A percentile compares a stretch with the other conserved stretches of the same genome.
Evolutionary conservation across 2,329 filamentous ascomycete genomes (phyloP).

Genomic region (Torrubiellomyces zombiae): DNA sequence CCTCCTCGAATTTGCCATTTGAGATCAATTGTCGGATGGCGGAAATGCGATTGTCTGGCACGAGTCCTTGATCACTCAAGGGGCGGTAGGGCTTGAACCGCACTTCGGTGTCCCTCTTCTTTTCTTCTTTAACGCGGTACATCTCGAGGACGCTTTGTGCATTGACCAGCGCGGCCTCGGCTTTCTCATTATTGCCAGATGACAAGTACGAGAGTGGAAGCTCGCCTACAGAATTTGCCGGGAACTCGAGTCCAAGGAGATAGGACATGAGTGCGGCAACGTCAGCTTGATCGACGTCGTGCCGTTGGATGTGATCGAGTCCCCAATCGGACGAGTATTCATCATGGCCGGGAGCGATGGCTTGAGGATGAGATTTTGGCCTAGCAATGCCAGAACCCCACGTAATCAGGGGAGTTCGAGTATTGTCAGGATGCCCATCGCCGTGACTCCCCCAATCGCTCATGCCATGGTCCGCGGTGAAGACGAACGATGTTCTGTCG

Average conservation of each 20-base stretch:
- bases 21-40: slow-evolving; percentile 54
- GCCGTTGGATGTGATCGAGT: slow-evolving; percentile 60
- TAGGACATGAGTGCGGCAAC: slow-evolving; percentile 93
- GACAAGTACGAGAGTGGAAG: slow-evolving; percentile 71
- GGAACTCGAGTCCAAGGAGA: slow-evolving; percentile 71
- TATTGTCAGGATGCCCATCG: slow-evolving; percentile 94
- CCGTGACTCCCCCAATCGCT: slow-evolving; percentile 99
- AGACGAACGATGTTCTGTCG: slow-evolving; percentile 81
- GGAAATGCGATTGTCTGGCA: slow-evolving; percentile 48
- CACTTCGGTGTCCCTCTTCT: slow-evolving; percentile 60
- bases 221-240: slow-evolving; percentile 90
- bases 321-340: slow-evolving; percentile 85
- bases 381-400: slow-evolving; percentile 86
- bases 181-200: slow-evolving; percentile 57
- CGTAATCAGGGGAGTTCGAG: slow-evolving; percentile 75
- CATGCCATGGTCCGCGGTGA: slow-evolving; percentile 98
- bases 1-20: slow-evolving; percentile 49
- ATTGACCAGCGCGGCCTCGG: slow-evolving; percentile 70
- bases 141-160: slow-evolving; percentile 81
- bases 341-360: slow-evolving; percentile 64
- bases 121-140: slow-evolving; percentile 83
- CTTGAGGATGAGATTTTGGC: slow-evolving; percentile 40
- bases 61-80: slow-evolving; percentile 45
- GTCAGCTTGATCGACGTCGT: slow-evolving; percentile 89
- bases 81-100: slow-evolving; percentile 61